These are phyloP conservation scores for Claviceps cyperi DNA, from an alignment of 2,329 filamentous ascomycete species.

Conservation along the genomic window DNA sequence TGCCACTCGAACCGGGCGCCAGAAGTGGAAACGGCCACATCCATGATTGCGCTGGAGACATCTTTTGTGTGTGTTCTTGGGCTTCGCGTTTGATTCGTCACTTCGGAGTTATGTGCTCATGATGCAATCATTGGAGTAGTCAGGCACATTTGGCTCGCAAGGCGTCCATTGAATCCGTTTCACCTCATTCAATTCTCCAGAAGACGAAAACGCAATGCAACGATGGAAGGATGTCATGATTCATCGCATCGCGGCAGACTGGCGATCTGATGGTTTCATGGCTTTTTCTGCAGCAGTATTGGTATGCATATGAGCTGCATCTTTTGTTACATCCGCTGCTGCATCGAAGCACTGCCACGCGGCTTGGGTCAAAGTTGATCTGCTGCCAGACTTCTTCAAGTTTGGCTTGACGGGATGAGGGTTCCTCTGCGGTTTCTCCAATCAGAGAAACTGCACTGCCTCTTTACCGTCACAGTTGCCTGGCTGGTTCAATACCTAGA, in stretches of 20 bases:
- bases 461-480: neutral
- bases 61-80: no score
- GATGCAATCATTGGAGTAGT: neutral
- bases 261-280: neutral
- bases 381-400: neutral
- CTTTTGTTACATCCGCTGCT: neutral
- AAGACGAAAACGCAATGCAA: neutral
- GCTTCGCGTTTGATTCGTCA: neutral
- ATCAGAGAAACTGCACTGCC: neutral
- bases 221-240: neutral
- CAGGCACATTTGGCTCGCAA: neutral
- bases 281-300: neutral
- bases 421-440: neutral
- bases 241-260: neutral
- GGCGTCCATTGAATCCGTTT: neutral
- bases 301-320: neutral
- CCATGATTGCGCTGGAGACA: neutral
- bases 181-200: neutral
- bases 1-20: neutral
- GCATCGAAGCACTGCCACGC: constrained; percentile 3
- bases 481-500: neutral
- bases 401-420: neutral
- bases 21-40: neutral
- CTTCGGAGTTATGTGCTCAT: neutral
- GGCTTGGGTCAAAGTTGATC: neutral